Evolutionary conservation across 176 grass and related monocot species (phyloP), one percentile per base, ranked within the genome.

Genomic region (Elymus sibiricus): DNA sequence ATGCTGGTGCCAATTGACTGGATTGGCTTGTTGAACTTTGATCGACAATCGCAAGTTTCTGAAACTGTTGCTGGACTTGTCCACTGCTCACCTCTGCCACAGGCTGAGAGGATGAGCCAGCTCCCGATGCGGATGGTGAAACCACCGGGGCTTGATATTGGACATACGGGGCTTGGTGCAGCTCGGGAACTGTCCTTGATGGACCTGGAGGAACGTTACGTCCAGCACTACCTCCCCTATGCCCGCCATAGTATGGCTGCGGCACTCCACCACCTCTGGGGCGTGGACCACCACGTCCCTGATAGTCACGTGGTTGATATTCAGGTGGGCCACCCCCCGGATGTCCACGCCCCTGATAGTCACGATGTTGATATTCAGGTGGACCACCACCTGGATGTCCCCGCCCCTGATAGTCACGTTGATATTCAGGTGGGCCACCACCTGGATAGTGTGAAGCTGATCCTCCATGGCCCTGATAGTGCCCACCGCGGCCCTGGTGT

Each of bases 161-260:
- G 89, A 90, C 88, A 82, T 88, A 80, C 8, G 83, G 87, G 90
- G 95, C 95, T 97, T 97, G 95, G 95, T 97, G 95, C 95, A 97
- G 95, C 90, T 97, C 95, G 95, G 95, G 95, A 94, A 90, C 87
- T 91, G 89, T 90, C 92, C 90, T 94, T 29, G 88, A 75, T 79
- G 90, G 90, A 76, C 90, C 88, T 79, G 86, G 74, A 79, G 74
- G 91, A 74, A 89, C 90, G 39, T 81, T 89, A 67, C 84, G 92
- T 85, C 90, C 92, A 79, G 82, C 88, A 78, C 76, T 62, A 79
- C 88, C 90, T 70, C 92, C 91, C 80, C 88, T 90, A 72, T 89
- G 91, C 39, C 92, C 85, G 37, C 95, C 92, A 81, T 88, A 82
- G 47, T 91, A 94, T 65, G 89, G 86, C 81, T 92, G 95, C 11